Conservation (phyloP, 352 stramenopile genomes). For the Globisporangium paddicum region DNA sequence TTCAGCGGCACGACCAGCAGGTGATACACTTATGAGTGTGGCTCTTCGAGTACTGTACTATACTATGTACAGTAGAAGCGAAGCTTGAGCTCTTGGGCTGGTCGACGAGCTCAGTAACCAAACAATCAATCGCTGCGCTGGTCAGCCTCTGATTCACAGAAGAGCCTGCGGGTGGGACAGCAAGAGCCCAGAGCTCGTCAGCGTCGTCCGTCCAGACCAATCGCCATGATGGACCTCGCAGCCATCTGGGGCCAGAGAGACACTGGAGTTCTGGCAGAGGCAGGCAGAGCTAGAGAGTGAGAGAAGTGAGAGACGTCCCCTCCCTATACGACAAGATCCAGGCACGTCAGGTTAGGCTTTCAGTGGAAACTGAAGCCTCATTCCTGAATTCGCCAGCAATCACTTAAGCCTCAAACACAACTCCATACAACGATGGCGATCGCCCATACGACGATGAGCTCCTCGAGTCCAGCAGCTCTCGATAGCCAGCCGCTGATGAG, state of each 20-base stretch:
- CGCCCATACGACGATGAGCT: conserved; percentile 2
- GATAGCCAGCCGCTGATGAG: background rate
- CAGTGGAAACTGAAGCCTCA: too few relatives aligned
- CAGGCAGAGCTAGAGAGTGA: too few relatives aligned
- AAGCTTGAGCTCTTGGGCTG: conserved; percentile 1
- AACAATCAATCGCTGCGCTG: background rate
- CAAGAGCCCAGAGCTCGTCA: background rate
- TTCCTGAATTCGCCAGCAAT: background rate
- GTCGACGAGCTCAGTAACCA: background rate
- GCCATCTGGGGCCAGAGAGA: conserved; percentile 1
- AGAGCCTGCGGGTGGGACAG: background rate
- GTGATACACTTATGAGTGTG: conserved; percentile 10
- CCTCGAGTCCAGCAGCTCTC: background rate
- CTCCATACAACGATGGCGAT: conserved; percentile 5
- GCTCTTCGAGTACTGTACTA: conserved; percentile 2
- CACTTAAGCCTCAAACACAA: background rate
- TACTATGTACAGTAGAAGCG: background rate
- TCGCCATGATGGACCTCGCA: background rate
- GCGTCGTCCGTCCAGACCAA: background rate
- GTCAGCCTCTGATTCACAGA: background rate
- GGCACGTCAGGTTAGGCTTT: background rate
- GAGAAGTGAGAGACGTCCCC: background rate
- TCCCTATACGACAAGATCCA: conserved; percentile 4
- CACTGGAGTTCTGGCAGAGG: background rate
- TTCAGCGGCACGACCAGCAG: background rate